Evolutionary conservation across 2,329 filamentous ascomycete species (phyloP).

Genomic region (Aspergillus glaucus): DNA sequence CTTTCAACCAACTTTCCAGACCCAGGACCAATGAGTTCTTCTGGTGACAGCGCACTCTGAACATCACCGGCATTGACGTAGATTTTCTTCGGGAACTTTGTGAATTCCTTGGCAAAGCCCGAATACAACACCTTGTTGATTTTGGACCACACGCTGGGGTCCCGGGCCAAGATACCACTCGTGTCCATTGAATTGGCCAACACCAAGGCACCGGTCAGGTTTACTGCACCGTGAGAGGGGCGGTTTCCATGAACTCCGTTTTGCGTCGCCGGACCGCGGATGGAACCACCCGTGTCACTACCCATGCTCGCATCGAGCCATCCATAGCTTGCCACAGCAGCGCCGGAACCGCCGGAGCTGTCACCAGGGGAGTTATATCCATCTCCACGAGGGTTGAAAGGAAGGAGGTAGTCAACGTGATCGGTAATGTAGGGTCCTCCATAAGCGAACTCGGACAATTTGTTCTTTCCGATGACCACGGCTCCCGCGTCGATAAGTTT

Average conservation of each 20-base stretch:
- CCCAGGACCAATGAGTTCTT: not conserved
- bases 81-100: not conserved
- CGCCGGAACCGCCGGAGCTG: slow-evolving; percentile 27
- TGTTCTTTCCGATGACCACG: slow-evolving; percentile 30
- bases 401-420: slow-evolving; percentile 20
- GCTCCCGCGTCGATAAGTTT: slow-evolving; percentile 29
- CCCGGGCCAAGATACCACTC: slow-evolving; percentile 35
- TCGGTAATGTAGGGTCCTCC: slow-evolving; percentile 19
- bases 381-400: slow-evolving; percentile 34
- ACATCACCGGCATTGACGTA: not conserved
- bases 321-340: slow-evolving; percentile 31
- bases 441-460: slow-evolving; percentile 28
- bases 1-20: not conserved
- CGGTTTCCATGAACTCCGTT: slow-evolving; percentile 48
- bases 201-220: slow-evolving; percentile 38
- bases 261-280: slow-evolving; percentile 43
- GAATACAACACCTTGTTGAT: slow-evolving; percentile 10
- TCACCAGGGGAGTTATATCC: slow-evolving; percentile 28
- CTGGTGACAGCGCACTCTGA: not conserved
- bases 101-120: not conserved
- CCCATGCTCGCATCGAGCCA: slow-evolving; percentile 38
- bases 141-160: slow-evolving; percentile 9
- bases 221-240: slow-evolving; percentile 37
- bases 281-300: slow-evolving; percentile 33
- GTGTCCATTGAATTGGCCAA: slow-evolving; percentile 39